Base-by-base conservation (phyloP, 768 basidiomycete species). In the Holtermanniella nyarrowii region DNA sequence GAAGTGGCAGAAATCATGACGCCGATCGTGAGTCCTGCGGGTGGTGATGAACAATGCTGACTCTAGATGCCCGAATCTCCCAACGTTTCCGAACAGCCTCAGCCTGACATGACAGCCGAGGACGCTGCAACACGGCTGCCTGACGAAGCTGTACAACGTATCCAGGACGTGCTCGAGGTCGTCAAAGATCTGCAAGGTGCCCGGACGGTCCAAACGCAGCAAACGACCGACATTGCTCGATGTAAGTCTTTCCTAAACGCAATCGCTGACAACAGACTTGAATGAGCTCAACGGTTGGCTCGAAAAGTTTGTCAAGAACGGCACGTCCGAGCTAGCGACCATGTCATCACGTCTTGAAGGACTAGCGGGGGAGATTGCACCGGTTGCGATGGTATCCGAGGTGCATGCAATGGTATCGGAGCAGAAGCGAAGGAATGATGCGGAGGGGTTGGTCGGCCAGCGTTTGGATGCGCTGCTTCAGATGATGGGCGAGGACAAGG, bases 221-320 rank as follows among this genome's bases (percentile, higher is more conserved):
- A 72, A 39, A 68, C 68, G 16, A 60, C 62, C 13, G 70, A 72
- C 49, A 72, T 72, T 21, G 70, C 68, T 1, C 51, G 65, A 46
- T 70, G 70, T 71, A 49, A 61, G 68, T 58, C 3, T 18, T 24
- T 13, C 3, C 5, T 5, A 16, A 48, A 18, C 13, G 3, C n/a
- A 16, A 4, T 22, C 18, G 54, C 53, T 58, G 51, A 58, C 48
- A 24, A 20, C 40, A 69, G 67, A 69, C 52, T 54, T 69, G 12
- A 59, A 60, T 42, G 54, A 52, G 26, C 61, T 60, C 41, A 59
- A 60, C 44, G 26, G 85, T 80, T 90, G 88, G 88, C 77, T 90
- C 40, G 88, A 89, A 59, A 74, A 80, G 2, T 88, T 88, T 66
- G 85, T 88, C 37, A 81, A 80, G 39, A 81, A 82, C 42, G 82